Conservation (phyloP, 305 asterid species). For the Solanum hybrid region DNA sequence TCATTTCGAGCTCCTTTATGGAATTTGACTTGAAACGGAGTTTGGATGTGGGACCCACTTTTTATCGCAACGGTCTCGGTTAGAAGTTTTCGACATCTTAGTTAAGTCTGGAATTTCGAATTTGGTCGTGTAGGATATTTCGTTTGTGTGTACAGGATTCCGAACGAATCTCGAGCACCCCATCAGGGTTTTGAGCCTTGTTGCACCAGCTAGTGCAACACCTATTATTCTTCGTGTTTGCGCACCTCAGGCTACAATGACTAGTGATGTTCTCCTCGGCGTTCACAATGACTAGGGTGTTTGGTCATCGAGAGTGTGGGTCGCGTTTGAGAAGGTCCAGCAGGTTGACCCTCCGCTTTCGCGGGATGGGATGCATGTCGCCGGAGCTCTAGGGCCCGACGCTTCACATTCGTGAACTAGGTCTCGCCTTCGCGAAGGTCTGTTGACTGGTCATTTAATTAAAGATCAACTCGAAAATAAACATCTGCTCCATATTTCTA, state of each 20-base stretch:
- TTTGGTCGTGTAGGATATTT: not conserved
- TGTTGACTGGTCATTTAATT: no score
- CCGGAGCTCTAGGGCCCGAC: not conserved
- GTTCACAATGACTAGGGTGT: not conserved
- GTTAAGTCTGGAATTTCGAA: not conserved
- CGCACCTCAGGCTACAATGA: not conserved
- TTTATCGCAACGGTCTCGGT: not conserved
- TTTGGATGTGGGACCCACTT: not conserved
- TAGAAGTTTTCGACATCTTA: not conserved
- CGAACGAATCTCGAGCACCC: not conserved
- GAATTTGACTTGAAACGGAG: not conserved
- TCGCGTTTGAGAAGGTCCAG: not conserved
- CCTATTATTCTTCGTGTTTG: no score
- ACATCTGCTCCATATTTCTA: not conserved
- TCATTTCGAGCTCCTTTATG: not conserved
- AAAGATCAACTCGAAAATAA: not conserved
- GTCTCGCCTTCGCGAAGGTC: not conserved
- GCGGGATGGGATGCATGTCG: not conserved
- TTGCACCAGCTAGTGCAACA: not conserved
- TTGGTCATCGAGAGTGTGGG: not conserved
- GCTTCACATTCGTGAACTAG: not conserved
- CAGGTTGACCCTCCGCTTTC: not conserved
- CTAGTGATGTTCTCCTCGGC: not conserved
- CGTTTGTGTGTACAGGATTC: not conserved
- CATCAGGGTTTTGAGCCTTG: not conserved